Evolutionary conservation across 495 filamentous ascomycete genomes (phyloP).

Genomic region (Lentithecium fluviatile): DNA sequence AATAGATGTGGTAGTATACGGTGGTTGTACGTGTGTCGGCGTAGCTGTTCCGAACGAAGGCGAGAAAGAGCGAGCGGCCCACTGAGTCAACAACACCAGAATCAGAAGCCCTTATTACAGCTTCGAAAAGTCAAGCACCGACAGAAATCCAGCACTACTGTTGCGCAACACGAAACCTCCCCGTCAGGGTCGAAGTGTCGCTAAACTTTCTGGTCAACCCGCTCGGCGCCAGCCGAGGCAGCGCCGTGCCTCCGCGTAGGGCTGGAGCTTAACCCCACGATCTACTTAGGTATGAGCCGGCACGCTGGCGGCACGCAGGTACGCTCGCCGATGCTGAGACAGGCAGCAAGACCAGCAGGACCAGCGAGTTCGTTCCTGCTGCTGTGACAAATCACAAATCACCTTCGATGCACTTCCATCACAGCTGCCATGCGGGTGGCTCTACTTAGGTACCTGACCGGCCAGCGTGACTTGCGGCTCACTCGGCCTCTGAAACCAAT

Average conservation of each 20-base stretch:
- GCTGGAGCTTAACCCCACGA: not conserved
- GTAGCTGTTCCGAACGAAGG: too few species aligned
- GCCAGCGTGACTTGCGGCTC: constrained; percentile 1
- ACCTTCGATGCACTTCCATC: not conserved
- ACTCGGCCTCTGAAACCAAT: too few species aligned
- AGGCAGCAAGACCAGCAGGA: not conserved
- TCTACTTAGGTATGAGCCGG: not conserved
- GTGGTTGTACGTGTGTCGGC: too few species aligned
- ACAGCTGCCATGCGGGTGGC: not conserved
- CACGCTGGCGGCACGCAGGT: constrained; percentile 11
- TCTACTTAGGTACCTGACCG: not conserved
- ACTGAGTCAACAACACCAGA: too few species aligned
- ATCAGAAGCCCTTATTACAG: too few species aligned
- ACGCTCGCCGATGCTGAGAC: constrained; percentile 7
- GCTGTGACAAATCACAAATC: not conserved
- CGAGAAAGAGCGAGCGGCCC: too few species aligned
- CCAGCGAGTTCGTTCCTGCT: not conserved
- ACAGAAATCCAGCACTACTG: too few species aligned
- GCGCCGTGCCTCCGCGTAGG: too few species aligned
- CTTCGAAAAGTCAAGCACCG: too few species aligned
- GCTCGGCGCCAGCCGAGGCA: not conserved
- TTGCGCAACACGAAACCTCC: too few species aligned
- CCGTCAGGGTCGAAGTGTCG: not conserved
- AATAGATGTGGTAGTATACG: too few species aligned
- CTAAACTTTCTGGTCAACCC: not conserved